phyloP scores from a whole-genome alignment of 1,284 basidiomycete species.

The Rhodotorula sp. region DNA sequence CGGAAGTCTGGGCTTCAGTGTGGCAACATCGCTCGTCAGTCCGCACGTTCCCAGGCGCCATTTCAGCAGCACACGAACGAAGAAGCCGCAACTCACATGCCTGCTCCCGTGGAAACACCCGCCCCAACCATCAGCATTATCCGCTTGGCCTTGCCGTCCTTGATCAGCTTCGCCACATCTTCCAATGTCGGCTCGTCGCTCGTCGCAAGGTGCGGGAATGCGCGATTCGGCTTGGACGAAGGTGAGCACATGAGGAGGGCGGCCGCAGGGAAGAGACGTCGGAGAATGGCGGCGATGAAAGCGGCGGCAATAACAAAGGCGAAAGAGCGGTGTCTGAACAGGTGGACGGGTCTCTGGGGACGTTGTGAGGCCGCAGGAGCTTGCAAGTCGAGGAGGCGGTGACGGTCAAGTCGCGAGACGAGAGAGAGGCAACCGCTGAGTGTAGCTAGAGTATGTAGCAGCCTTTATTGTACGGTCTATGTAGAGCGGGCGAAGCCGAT shows the following conservation, averaged over 20 bases:
- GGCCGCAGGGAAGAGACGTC: neutral
- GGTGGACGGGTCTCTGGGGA: neutral
- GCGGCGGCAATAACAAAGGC: neutral
- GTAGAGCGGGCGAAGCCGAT: neutral
- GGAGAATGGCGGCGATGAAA: neutral
- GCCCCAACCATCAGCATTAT: conserved; percentile 54
- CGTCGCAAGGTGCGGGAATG: conserved; percentile 18
- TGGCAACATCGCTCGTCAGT: too few relatives aligned
- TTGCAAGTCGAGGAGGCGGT: neutral
- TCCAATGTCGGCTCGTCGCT: conserved; percentile 34
- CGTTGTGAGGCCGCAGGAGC: neutral
- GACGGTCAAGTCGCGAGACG: neutral
- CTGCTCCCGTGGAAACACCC: conserved; percentile 56
- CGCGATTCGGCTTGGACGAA: neutral
- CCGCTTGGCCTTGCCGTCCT: conserved; percentile 49
- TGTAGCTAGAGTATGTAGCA: too few relatives aligned
- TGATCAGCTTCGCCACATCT: conserved; percentile 48
- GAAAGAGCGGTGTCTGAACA: neutral
- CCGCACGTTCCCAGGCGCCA: too few relatives aligned
- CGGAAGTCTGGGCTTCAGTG: conserved; percentile 48
- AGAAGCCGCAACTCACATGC: conserved; percentile 39
- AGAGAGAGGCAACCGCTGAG: too few relatives aligned
- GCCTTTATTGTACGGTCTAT: too few relatives aligned
- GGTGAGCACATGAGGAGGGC: neutral
- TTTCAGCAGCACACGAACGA: too few relatives aligned